Evolutionary conservation across 768 basidiomycete genomes (phyloP), one percentile per base, ranked within the genome.

Genomic region (Leccinum subtestaceum): DNA sequence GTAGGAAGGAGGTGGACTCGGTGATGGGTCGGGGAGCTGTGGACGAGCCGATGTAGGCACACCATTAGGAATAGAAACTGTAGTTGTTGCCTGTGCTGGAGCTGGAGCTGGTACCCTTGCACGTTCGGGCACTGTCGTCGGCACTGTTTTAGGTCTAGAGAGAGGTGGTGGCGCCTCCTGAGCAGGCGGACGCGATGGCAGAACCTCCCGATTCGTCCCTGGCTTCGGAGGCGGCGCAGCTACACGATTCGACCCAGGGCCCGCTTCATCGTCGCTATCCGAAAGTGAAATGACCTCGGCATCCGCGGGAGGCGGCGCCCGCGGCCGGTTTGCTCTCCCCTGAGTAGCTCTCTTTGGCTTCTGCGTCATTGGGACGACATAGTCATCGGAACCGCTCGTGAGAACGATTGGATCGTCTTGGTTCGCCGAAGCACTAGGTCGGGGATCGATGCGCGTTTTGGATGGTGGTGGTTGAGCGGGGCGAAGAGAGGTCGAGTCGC

Each of bases 261-360:
- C 50, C 27, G 11, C 1, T 10, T 63, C 66, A 3, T 63, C 60
- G 0, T 72, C 71, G 17, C 69, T 74, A 19, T 74, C 72, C 11
- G 56, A 52, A n/a, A 74, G 55, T 11, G 60, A 64, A n/a, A 73
- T 73, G 17, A 74, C 69, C 31, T 72, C 72, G 7, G 10, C 62
- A 4, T 60, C 23, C n/a, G 6, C 2, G 19, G 63, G 63, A 1
- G 61, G 68, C 25, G 60, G 62, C 0, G 0, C 47, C 4, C 43
- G 32, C 34, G 2, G 49, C 45, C 61, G 34, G 17, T 43, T 51
- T 34, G 31, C 17, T n/a, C 23, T 45, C 23, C 52, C 49, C 38
- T 58, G 63, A 7, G 32, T 50, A 45, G 53, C 47, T 6, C 23
- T 13, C 5, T 32, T 54, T 21, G 27, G 55, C 11, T 49, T 57